These are phyloP conservation scores for Fusarium bulbicola DNA, from an alignment of 2,329 filamentous ascomycete genomes.

Conservation along the genomic window DNA sequence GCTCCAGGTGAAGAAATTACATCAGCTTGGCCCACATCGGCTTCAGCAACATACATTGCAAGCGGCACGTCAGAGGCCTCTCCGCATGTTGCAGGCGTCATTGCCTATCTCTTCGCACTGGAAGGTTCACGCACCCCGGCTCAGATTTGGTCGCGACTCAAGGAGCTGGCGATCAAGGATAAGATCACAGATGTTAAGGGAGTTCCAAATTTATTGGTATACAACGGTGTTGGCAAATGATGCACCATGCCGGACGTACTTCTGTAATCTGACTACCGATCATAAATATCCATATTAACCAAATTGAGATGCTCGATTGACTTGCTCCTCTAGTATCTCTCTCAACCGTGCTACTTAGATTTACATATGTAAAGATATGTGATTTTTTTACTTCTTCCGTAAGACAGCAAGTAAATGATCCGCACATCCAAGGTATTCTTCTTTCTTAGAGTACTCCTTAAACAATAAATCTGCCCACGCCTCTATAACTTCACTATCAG, in stretches of 20 bases:
- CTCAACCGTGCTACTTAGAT: slow-evolving; percentile 10
- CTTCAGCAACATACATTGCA: not conserved
- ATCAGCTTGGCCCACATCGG: slow-evolving; percentile 41
- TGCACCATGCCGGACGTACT: too few species aligned
- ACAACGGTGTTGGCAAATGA: slow-evolving; percentile 27
- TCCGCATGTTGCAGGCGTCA: slow-evolving; percentile 34
- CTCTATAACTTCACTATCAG: not conserved
- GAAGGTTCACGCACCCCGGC: slow-evolving; percentile 18
- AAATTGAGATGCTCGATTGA: not conserved
- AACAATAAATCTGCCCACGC: not conserved
- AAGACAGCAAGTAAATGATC: not conserved
- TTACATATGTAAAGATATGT: not conserved
- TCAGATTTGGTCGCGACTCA: slow-evolving; percentile 2
- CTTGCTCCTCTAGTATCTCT: not conserved
- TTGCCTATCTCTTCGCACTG: slow-evolving; percentile 32
- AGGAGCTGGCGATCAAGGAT: slow-evolving; percentile 20
- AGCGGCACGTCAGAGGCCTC: slow-evolving; percentile 33
- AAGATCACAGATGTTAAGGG: slow-evolving; percentile 13
- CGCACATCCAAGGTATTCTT: not conserved
- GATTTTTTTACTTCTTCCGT: not conserved
- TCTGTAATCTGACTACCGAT: not conserved
- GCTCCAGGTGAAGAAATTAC: slow-evolving; percentile 2
- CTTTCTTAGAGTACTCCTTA: not conserved
- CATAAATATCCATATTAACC: slow-evolving; percentile 4
- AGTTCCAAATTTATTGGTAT: slow-evolving; percentile 22